Evolutionary conservation across 257 asterid species (phyloP).

Genomic region (Thymus mandschuricus): DNA sequence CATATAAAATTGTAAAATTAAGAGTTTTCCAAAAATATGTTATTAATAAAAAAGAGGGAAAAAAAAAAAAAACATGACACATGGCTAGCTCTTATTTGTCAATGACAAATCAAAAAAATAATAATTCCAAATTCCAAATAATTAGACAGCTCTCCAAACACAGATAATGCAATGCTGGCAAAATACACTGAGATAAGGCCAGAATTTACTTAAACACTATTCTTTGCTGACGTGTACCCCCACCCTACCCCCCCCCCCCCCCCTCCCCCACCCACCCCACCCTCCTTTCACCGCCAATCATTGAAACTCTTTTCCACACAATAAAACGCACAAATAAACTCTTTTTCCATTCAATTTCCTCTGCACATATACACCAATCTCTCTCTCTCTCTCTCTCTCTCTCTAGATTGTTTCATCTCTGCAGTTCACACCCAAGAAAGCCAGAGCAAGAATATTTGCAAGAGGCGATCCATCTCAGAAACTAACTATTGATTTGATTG

Average conservation of each 20-base stretch:
- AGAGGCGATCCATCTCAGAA: constrained; percentile 5
- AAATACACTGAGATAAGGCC: constrained; percentile 44
- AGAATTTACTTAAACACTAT: constrained; percentile 41
- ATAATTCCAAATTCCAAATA: not conserved
- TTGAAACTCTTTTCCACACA: constrained; percentile 34
- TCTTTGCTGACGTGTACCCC: constrained; percentile 50
- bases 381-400: constrained; percentile 11
- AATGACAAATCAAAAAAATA: not conserved
- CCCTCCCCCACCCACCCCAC: constrained; percentile 19
- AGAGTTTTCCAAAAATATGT: not conserved
- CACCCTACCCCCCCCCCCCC: constrained; percentile 20
- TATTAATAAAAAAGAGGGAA: too few species aligned
- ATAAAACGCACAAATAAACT: constrained; percentile 28
- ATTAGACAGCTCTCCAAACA: constrained; percentile 37
- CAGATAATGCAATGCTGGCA: constrained; percentile 59
- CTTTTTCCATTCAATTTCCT: constrained; percentile 9
- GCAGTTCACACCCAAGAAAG: not conserved
- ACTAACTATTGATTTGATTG: constrained; percentile 4
- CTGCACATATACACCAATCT: not conserved
- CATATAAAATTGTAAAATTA: not conserved
- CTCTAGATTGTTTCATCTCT: constrained; percentile 2
- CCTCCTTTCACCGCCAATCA: constrained; percentile 37
- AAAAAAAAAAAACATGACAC: not conserved
- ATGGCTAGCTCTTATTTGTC: constrained; percentile 24
- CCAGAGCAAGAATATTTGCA: constrained; percentile 25